Evolutionary conservation across 2,329 filamentous ascomycete genomes (phyloP).

Genomic region (Arthrobotrys conoides): DNA sequence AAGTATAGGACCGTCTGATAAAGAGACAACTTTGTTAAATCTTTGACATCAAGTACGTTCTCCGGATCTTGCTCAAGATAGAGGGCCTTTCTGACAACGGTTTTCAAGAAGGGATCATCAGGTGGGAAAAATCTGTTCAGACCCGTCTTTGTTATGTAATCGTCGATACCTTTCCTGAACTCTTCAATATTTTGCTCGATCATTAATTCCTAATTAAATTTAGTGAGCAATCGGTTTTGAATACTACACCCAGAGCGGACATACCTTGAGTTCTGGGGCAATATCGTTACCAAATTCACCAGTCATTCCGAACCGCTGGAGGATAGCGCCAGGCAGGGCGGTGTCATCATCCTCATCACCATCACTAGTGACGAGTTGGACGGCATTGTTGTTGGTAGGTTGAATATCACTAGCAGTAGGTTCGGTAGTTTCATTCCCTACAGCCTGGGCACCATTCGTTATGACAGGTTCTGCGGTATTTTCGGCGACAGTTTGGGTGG

Average conservation of each 20-base stretch:
- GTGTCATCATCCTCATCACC: too few relatives aligned
- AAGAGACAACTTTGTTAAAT: constrained; percentile 41
- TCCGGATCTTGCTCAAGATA: constrained; percentile 30
- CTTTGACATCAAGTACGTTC: constrained; percentile 17
- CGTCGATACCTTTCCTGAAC: constrained; percentile 26
- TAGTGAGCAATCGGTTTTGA: constrained; percentile 14
- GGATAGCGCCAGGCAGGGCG: neutral
- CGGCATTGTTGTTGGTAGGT: constrained; percentile 10
- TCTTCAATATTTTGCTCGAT: neutral
- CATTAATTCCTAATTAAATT: constrained; percentile 26
- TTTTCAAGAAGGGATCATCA: constrained; percentile 30
- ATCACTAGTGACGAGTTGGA: neutral
- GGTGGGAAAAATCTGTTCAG: constrained; percentile 36
- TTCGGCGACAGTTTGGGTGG: neutral
- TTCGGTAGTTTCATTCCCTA: constrained; percentile 5
- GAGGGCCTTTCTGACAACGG: constrained; percentile 32
- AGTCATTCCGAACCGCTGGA: constrained; percentile 18
- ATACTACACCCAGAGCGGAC: neutral
- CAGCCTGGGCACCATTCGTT: neutral
- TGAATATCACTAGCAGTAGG: constrained; percentile 14
- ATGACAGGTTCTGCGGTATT: constrained; percentile 6
- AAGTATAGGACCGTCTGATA: constrained; percentile 34
- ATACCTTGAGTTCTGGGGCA: constrained; percentile 20
- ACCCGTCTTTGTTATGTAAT: constrained; percentile 15
- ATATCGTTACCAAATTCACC: constrained; percentile 26